Evolutionary conservation across 768 basidiomycete species (phyloP), one percentile per base, ranked within the genome.

Genomic region (Boletus subparvulus): DNA sequence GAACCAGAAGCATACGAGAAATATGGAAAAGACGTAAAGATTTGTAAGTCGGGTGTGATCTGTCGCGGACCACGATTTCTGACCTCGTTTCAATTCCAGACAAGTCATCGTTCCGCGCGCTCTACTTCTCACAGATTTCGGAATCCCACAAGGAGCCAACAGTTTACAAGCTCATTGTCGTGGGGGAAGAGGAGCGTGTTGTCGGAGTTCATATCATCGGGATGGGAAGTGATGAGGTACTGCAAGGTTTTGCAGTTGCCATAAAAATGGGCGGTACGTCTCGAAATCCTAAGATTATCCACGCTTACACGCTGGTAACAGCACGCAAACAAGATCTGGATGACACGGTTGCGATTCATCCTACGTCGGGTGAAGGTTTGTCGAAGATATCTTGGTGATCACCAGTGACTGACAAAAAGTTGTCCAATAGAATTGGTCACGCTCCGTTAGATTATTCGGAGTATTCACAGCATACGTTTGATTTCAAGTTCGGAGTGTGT

Each of bases 181-280:
- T 83, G 9, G 94, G 95, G 2, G 83, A 85, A 14, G 94, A 98
- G 65, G 94, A 98, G 73, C 90, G 89, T 65, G 88, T 99, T 40
- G 93, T 98, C n/a, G 97, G 97, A 12, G 76, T 98, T 44, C 97
- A 98, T 74, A 84, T 98, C 61, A 85, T 98, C 55, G 97, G 97
- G 8, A 67, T 80, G 59, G 97, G 97, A 42, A 90, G 88, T 65
- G 97, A 99, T 69, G 97, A 99, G 75, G 83, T 90, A 63, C 75
- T 95, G 75, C 97, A 99, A 80, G 96, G 96, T 60, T 98, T 97
- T 73, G 92, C 78, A 3, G 93, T 98, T n/a, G 97, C 97, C 13
- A 79, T 99, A 64, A 98, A 98, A 79, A 96, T 98, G 96, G 90
- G 90, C 21, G 82, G 79, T 82, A 64, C 12, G 79, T 73, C 11